phyloP scores from a whole-genome alignment of 495 filamentous ascomycete genomes.

The Parachaetomium inaequale region DNA sequence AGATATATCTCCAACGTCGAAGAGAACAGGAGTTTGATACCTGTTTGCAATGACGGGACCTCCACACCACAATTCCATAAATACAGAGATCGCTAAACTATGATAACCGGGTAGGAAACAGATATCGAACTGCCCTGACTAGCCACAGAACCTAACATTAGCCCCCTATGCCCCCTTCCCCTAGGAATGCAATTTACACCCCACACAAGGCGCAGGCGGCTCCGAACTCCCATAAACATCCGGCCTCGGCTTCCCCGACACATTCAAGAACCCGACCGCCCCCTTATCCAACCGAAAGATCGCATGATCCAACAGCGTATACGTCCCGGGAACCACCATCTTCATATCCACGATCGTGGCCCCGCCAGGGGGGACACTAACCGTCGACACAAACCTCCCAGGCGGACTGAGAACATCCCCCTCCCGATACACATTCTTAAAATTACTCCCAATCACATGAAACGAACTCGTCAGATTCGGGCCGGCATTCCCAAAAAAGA shows the following conservation, averaged over 20 bases:
- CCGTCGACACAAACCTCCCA: conserved; percentile 1
- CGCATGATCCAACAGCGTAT: conserved; percentile 11
- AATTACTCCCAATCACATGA: conserved; percentile 13
- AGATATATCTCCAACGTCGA: conserved; percentile 41
- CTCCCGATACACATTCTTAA: not conserved
- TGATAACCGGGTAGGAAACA: no score
- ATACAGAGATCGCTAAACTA: no score
- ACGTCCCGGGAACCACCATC: conserved; percentile 13
- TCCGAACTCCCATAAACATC: conserved; percentile 7
- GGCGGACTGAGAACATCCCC: conserved; percentile 14
- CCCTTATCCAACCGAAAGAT: conserved; percentile 15
- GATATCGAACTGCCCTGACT: no score
- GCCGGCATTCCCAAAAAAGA: conserved; percentile 14
- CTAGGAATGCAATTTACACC: conserved; percentile 13
- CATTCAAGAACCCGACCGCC: conserved; percentile 13
- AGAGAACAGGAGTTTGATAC: no score
- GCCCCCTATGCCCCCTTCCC: no score
- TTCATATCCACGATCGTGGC: conserved; percentile 8
- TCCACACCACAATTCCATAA: no score
- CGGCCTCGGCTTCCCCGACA: conserved; percentile 6
- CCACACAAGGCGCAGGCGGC: conserved; percentile 6
- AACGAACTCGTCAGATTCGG: conserved; percentile 13
- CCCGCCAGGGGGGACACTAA: not conserved
- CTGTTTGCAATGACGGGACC: no score
- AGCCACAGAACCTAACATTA: no score